Base-by-base conservation (phyloP, 768 basidiomycete species). In the Termitomyces eurrhizus region DNA sequence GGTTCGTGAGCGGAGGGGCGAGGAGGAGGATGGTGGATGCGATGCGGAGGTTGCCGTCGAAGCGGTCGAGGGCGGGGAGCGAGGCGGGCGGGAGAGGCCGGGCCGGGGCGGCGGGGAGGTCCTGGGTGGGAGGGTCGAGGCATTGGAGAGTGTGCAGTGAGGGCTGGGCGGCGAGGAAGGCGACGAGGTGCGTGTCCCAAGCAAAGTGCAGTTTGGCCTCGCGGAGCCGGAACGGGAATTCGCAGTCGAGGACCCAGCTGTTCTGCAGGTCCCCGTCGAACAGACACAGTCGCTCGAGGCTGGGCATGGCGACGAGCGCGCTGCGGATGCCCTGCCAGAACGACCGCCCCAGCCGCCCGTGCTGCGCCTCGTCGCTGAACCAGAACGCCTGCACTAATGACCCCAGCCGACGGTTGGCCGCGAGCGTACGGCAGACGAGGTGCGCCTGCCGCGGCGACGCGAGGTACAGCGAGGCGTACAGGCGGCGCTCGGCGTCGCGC, bases 151-250 rank as follows among this genome's bases (percentile, higher is more conserved):
- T 63, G 54, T 68, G 74, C 41, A 87, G 72, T 35, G 75, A 71
- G 13, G 66, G 68, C 66, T 86, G 84, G 53, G 67, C 69, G 57
- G 78, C 72, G 33, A 87, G 71, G 69, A 87, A 88, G 16, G 72
- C 70, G 56, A 78, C 76, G 9, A 81, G 57, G 51, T 77, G 67
- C 0, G 61, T 48, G 64, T 84, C 82, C 83, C 84, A 87, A 7
- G 70, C 63, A 52, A 85, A 74, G 49, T 75, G 73, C n/a, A 86
- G 67, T 29, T 73, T 76, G 4, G 79, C 76, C 49, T 86, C 82
- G 50, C 67, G 71, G 26, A 86, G 77, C 57, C 78, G 78, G 71
- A 85, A 56, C 1, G 36, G 36, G 1, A 3, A 21, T 2, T 12
- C 49, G 9, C 2, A 0, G 41, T n/a, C 50, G n/a, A 51, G 33